Conservation (phyloP, 352 stramenopile genomes). For the Phytophthora sp. region DNA sequence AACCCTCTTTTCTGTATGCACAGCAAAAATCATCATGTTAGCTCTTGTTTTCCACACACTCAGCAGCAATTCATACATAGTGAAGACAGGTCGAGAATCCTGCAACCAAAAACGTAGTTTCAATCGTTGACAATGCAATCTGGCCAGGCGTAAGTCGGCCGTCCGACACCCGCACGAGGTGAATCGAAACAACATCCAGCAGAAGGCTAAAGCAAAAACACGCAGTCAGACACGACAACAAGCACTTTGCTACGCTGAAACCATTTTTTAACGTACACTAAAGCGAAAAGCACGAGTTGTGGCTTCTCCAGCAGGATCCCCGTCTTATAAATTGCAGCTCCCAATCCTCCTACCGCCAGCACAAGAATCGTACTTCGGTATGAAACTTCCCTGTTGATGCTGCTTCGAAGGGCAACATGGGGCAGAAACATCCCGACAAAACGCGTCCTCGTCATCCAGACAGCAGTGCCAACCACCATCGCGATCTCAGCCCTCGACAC, state of each 20-base stretch:
- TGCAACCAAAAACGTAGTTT: conserved; percentile 33
- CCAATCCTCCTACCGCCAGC: neutral
- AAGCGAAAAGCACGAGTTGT: conserved; percentile 19
- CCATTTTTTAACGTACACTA: conserved; percentile 30
- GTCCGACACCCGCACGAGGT: conserved; percentile 9
- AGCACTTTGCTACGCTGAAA: no score
- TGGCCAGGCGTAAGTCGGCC: conserved; percentile 15
- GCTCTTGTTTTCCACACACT: neutral
- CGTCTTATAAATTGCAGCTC: conserved; percentile 1
- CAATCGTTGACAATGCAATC: conserved; percentile 26
- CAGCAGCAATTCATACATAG: conserved; percentile 8
- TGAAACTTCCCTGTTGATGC: neutral
- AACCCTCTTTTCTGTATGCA: conserved; percentile 22
- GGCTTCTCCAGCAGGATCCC: conserved; percentile 1
- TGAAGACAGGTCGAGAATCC: conserved; percentile 46
- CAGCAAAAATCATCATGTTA: conserved; percentile 2
- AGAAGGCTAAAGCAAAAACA: conserved; percentile 13
- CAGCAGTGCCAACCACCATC: conserved; percentile 27
- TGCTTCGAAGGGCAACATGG: conserved; percentile 5
- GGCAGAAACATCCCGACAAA: conserved; percentile 24
- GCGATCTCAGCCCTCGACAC: conserved; percentile 35
- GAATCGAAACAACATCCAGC: conserved; percentile 33
- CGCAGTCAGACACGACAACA: no score
- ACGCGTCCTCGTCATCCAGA: conserved; percentile 50
- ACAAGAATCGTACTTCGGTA: conserved; percentile 7